Base-by-base conservation (phyloP, 139 green algal species). In the Mesostigma viride region DNA sequence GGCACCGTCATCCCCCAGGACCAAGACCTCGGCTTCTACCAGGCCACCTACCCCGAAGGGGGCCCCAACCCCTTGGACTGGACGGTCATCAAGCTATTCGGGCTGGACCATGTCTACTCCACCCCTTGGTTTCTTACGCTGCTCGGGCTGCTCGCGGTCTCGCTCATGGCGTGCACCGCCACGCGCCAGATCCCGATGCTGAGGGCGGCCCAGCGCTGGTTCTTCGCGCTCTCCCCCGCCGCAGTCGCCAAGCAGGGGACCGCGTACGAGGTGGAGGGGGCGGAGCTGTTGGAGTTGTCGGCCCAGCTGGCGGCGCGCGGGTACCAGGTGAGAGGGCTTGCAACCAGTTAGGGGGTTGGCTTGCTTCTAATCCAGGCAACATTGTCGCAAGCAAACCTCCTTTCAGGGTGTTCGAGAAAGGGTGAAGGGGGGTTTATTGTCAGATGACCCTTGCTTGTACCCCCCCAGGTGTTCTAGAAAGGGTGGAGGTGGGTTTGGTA, bases 161-260 rank as follows among this genome's bases (percentile, higher is more conserved):
- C 86, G 0, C 79, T 99, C 26, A 76, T 82, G 3, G 94, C 93
- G 3, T 99, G 94, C 85, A 96, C 89, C 26, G 74, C 68, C 65
- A 96, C 89, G 3, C 85, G 85, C 22, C 93, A 99, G 70, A 79
- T 73, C 71, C 93, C 93, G 0, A 83, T 89, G 31, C 85, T 88
- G 30, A 92, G 88, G 72, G 68, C 76, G 31, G 71, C 76, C 3
- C 65, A 56, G 31, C 73, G 68, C 40, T 83, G 65, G 63, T 65
- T 33, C 27, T 77, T 72, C 33, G 40, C 63, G 14, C 35, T 62
- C 8, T 24, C 14, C 3, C 33, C 3, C 28, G 46, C 62, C 0
- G 58, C 67, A 27, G 65, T 62, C 24, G 24, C 67, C 30, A 34
- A 35, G 33, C 64, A 35, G 72, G 68, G 64, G 81, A 70, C 65